Evolutionary conservation across 306 rosid species (phyloP).

Genomic region (Fagus sylvatica): DNA sequence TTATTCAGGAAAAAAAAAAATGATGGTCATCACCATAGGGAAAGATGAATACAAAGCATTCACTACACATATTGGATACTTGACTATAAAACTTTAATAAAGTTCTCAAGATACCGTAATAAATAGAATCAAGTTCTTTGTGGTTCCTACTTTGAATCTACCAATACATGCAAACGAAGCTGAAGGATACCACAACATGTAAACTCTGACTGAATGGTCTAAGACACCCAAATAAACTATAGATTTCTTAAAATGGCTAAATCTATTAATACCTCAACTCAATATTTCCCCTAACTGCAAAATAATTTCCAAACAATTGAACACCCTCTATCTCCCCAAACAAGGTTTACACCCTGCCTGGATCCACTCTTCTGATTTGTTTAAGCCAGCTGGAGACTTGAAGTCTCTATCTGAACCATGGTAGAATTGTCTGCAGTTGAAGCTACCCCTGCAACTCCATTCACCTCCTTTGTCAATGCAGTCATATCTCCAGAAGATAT

Average conservation of each 20-base stretch:
- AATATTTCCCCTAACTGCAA: constrained; percentile 4
- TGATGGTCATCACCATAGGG: no score
- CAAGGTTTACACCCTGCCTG: constrained; percentile 12
- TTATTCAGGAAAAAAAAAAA: no score
- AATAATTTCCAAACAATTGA: constrained; percentile 4
- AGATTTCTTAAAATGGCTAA: not conserved
- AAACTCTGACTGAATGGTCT: not conserved
- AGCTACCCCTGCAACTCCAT: constrained; percentile 26
- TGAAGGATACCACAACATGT: not conserved
- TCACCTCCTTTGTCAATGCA: constrained; percentile 23
- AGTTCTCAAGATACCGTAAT: not conserved
- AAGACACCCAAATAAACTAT: not conserved
- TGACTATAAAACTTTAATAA: not conserved
- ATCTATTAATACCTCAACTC: not conserved
- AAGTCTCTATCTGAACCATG: constrained; percentile 20
- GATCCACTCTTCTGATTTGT: constrained; percentile 25
- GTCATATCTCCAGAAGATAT: constrained; percentile 19
- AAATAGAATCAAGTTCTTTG: not conserved
- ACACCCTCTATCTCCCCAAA: constrained; percentile 16
- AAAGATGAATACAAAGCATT: not conserved
- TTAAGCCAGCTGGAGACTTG: constrained; percentile 13
- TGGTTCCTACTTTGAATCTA: not conserved
- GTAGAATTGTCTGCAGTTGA: constrained; percentile 8
- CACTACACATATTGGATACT: not conserved
- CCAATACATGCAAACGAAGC: not conserved